A percentile compares a stretch with the other conserved stretches of the same genome.
Conservation (phyloP, 2,329 filamentous ascomycete genomes). For the Pseudogymnoascus sp. region DNA sequence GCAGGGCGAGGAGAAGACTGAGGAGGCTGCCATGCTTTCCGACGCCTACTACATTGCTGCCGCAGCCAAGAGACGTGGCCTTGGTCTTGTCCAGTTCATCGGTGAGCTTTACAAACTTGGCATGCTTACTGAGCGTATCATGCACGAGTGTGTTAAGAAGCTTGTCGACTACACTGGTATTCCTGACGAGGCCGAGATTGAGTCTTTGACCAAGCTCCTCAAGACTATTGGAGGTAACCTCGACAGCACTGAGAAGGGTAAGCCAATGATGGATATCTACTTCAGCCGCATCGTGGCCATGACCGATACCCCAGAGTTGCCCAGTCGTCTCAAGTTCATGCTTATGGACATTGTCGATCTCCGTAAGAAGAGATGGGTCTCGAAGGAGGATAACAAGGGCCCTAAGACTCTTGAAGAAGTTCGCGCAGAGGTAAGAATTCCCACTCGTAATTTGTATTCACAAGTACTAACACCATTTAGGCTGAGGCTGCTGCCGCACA, state of each 20-base stretch:
- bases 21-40: constrained; percentile 75
- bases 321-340: constrained; percentile 91
- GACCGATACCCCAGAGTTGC: constrained; percentile 69
- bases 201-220: constrained; percentile 88
- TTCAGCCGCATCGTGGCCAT: constrained; percentile 81
- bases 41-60: constrained; percentile 95
- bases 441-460: background rate
- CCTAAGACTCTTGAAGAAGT: constrained; percentile 95
- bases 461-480: constrained; percentile 28
- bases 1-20: constrained; percentile 41
- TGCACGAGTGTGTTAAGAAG: constrained; percentile 98
- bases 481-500: constrained; percentile 68
- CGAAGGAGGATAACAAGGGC: constrained; percentile 86
- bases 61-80: constrained; percentile 89
- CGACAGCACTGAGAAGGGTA: constrained; percentile 74
- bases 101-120: constrained; percentile 97
- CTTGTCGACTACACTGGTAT: constrained; percentile 89
- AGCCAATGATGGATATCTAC: constrained; percentile 83
- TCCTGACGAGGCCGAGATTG: constrained; percentile 91
- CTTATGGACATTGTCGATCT: constrained; percentile 89
- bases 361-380: constrained; percentile 66
- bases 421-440: constrained; percentile 59
- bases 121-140: constrained; percentile 98
- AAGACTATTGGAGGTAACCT: constrained; percentile 85
- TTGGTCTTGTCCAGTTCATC: constrained; percentile 98